Evolutionary conservation across 257 asterid species (phyloP).

Genomic region (Nicotiana obtusifolia): DNA sequence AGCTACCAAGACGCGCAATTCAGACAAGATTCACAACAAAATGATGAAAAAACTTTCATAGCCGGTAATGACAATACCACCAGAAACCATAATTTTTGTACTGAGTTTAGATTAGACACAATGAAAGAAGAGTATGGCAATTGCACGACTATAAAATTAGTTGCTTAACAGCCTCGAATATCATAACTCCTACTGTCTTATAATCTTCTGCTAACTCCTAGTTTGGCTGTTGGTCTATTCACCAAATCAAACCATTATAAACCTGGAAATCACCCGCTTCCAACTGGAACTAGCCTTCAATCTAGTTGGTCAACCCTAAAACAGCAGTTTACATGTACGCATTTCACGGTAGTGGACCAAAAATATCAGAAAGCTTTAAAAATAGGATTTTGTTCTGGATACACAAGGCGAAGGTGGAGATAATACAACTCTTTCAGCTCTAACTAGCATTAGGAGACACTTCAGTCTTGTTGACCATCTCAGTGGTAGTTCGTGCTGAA

Average conservation of each 20-base stretch:
- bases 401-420: not conserved
- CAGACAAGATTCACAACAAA: not conserved
- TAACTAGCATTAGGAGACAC: conserved; percentile 19
- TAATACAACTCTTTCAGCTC: not conserved
- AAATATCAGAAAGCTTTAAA: not conserved
- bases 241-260: not conserved
- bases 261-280: conserved; percentile 3
- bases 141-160: not conserved
- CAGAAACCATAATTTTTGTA: not conserved
- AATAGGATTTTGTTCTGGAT: not conserved
- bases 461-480: conserved; percentile 7
- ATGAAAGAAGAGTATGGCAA: not conserved
- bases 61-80: not conserved
- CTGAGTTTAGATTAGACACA: not conserved
- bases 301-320: not conserved
- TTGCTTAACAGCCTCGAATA: not conserved
- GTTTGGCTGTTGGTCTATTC: not conserved
- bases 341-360: not conserved
- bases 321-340: not conserved
- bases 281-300: not conserved
- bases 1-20: not conserved
- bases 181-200: not conserved
- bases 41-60: not conserved
- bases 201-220: not conserved
- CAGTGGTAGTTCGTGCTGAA: not conserved